Evolutionary conservation across 345 rosid genomes (phyloP).

Genomic region (Hypericum androsaemum): DNA sequence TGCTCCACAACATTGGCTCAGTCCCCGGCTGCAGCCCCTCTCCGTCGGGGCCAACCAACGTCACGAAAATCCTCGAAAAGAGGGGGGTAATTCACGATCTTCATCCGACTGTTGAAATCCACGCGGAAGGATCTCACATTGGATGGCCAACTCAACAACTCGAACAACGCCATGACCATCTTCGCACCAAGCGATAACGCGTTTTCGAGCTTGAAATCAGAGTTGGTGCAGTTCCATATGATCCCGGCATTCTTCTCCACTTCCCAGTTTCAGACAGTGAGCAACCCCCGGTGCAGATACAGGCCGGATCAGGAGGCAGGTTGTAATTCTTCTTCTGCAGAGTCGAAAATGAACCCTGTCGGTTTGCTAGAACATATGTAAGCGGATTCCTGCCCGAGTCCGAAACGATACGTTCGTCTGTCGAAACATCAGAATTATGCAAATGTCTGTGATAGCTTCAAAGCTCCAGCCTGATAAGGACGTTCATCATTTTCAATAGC

Average conservation of each 20-base stretch:
- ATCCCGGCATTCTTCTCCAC: constrained; percentile 22
- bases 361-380: too few species aligned
- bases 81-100: constrained; percentile 27
- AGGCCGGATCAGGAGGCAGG: constrained; percentile 24
- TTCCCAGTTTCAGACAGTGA: constrained; percentile 34
- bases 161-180: constrained; percentile 32
- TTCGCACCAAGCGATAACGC: constrained; percentile 29
- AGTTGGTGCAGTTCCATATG: constrained; percentile 31
- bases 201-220: constrained; percentile 24
- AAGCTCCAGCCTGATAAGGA: too few species aligned
- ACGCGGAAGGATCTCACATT: constrained; percentile 22
- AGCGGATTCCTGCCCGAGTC: too few species aligned
- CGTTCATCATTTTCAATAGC: too few species aligned
- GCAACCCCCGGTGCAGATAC: constrained; percentile 37
- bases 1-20: constrained; percentile 15
- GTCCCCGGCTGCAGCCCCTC: constrained; percentile 18
- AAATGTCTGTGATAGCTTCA: too few species aligned
- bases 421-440: too few species aligned
- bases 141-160: constrained; percentile 27
- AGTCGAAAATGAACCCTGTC: too few species aligned
- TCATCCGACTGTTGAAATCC: constrained; percentile 23
- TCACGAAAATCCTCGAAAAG: constrained; percentile 29
- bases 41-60: constrained; percentile 24
- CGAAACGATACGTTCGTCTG: too few species aligned
- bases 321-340: too few species aligned